A percentile compares a stretch with the other conserved stretches of the same genome.
Conservation (phyloP, 2,329 filamentous ascomycete species). For the Epichloe gansuensis region DNA sequence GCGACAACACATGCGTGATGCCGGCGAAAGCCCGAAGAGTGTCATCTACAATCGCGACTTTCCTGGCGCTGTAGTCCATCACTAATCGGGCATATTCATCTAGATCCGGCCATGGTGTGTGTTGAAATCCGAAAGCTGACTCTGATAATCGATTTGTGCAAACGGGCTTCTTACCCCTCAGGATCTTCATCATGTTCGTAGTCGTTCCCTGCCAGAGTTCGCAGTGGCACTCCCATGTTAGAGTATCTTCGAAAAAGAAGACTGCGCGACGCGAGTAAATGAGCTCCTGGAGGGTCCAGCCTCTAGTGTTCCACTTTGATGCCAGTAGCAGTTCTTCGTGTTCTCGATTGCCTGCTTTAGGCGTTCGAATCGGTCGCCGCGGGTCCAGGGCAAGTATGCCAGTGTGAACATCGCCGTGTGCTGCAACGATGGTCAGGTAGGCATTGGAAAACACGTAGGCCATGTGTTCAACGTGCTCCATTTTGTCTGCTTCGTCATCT, state of each 20-base stretch:
- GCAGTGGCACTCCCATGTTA: conserved; percentile 36
- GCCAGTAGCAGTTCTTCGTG: conserved; percentile 27
- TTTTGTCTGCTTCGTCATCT: conserved; percentile 27
- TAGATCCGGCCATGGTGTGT: conserved; percentile 32
- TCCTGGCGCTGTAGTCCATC: conserved; percentile 30
- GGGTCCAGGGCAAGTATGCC: conserved; percentile 27
- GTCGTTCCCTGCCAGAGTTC: conserved; percentile 27
- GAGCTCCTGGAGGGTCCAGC: conserved; percentile 32
- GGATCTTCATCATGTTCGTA: conserved; percentile 18
- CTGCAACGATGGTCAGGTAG: conserved; percentile 32
- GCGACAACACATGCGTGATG: conserved; percentile 29
- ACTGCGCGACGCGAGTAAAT: conserved; percentile 30
- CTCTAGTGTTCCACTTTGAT: conserved; percentile 28
- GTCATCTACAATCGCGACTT: conserved; percentile 28
- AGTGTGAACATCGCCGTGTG: conserved; percentile 26
- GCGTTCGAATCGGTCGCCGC: conserved; percentile 16
- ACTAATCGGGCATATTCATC: conserved; percentile 32
- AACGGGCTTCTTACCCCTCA: conserved; percentile 19
- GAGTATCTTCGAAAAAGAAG: conserved; percentile 30
- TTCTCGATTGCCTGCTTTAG: conserved; percentile 15
- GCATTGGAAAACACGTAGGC: conserved; percentile 32
- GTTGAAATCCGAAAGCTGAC: conserved; percentile 25
- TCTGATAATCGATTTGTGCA: conserved; percentile 21
- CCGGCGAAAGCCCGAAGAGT: conserved; percentile 30
- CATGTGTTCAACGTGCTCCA: conserved; percentile 31